A percentile compares a stretch with the other conserved stretches of the same genome.
These are phyloP conservation scores for Fistulifera solaris DNA, from an alignment of 108 stramenopile genomes.

Conservation along the genomic window DNA sequence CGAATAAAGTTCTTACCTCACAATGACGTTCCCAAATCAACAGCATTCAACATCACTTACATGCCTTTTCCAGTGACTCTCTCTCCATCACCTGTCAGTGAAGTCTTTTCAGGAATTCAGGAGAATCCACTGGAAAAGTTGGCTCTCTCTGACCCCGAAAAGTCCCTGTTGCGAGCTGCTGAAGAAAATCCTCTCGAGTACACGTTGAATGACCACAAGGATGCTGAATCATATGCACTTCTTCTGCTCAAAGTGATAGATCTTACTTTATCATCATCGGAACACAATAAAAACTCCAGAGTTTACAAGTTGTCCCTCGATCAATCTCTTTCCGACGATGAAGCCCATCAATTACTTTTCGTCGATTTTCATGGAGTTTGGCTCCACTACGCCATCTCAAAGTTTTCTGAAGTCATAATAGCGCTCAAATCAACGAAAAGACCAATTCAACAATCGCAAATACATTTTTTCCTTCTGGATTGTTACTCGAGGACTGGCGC, in stretches of 20 bases:
- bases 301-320: slow-evolving; percentile 29
- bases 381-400: slow-evolving; percentile 57
- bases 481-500: slow-evolving; percentile 68
- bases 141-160: slow-evolving; percentile 44
- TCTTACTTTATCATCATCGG: slow-evolving; percentile 10
- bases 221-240: slow-evolving; percentile 47
- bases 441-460: slow-evolving; percentile 1
- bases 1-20: too few relatives aligned
- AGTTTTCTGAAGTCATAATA: slow-evolving; percentile 53
- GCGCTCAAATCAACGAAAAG: slow-evolving; percentile 32
- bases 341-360: slow-evolving; percentile 42
- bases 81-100: slow-evolving; percentile 41
- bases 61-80: slow-evolving; percentile 16
- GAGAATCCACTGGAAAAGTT: slow-evolving; percentile 47
- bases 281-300: slow-evolving; percentile 7
- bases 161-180: slow-evolving; percentile 38
- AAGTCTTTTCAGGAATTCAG: slow-evolving; percentile 50
- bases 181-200: slow-evolving; percentile 72
- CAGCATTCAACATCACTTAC: too few relatives aligned
- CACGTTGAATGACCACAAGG: slow-evolving; percentile 43
- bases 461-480: slow-evolving; percentile 23
- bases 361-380: slow-evolving; percentile 54
- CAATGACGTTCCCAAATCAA: too few relatives aligned
- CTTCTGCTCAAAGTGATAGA: slow-evolving; percentile 54
- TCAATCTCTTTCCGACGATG: slow-evolving; percentile 17